Evolutionary conservation across 192 early-diverging fungal genomes (phyloP), one percentile per base, ranked within the genome.

Genomic region (Coemansia sp.): DNA sequence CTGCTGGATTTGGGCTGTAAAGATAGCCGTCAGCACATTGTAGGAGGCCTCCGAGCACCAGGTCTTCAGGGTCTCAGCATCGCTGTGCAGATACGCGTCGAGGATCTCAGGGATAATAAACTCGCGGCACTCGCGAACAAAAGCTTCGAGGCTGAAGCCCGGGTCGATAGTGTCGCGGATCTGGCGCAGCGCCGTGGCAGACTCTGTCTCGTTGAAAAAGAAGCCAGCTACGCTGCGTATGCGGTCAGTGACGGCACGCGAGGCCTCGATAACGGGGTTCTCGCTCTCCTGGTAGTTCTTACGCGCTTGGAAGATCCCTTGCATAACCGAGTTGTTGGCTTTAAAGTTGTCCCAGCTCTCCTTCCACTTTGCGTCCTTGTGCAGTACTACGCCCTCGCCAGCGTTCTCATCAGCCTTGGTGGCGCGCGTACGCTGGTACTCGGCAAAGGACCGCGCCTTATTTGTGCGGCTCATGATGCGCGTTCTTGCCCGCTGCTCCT

Each of bases 41-140:
- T 89, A 91, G 10, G 91, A 91, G 68, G 90, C 92, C 84, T 99
- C 98, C 12, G 93, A 94, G 86, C 96, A 97, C 97, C 98, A 99
- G 58, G 90, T 79, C 74, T 89, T 88, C 49, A 99, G 87, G 5
- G 91, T 91, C 66, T 87, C 91, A 2, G 87, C 84, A 70, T 98
- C 96, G 38, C 91, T 89, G 68, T 91, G 92, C 63, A 99, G 77
- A 52, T 97, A 95, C 0, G 95, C 97, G 66, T 99, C 98, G 75
- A 98, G 88, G 62, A 99, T 84, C 73, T 99, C 98, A 10, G 98
- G 97, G 74, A 99, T 86, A 64, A 95, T 94, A 66, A 91, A 98
- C 74, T 91, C 89, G 68, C 95, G 92, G 36, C 91, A 91, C 70
- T 99, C 97, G 78, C 89, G 91, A 86, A 98, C 84, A 76, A 98